Evolutionary conservation across 352 stramenopile species (phyloP).

Genomic region (Pythium rhizo-oryzae): DNA sequence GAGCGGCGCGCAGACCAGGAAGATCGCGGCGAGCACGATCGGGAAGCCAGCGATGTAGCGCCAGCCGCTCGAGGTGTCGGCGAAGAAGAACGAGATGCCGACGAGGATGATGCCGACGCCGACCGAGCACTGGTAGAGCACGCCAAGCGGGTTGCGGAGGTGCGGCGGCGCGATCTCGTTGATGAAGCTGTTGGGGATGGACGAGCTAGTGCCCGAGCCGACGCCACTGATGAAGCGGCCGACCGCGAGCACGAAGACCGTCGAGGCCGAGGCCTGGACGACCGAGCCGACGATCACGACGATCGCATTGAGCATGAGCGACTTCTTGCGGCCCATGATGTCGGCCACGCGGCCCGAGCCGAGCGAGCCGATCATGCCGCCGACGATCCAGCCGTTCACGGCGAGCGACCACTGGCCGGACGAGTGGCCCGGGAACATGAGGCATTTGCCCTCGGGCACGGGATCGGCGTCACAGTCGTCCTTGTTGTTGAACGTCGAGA

Average conservation of each 20-base stretch:
- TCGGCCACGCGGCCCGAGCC: slow-evolving; percentile 39
- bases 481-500: slow-evolving; percentile 49
- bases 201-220: slow-evolving; percentile 41
- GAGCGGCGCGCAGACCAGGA: slow-evolving; percentile 34
- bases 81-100: slow-evolving; percentile 54
- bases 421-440: slow-evolving; percentile 63
- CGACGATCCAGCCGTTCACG: slow-evolving; percentile 60
- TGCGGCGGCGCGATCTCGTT: slow-evolving; percentile 36
- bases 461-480: slow-evolving; percentile 42
- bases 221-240: slow-evolving; percentile 53
- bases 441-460: slow-evolving; percentile 39
- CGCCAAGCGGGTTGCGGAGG: slow-evolving; percentile 37
- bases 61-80: slow-evolving; percentile 50
- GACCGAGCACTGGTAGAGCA: slow-evolving; percentile 47
- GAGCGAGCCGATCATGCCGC: slow-evolving; percentile 55
- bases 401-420: slow-evolving; percentile 49
- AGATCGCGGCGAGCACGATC: slow-evolving; percentile 50
- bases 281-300: slow-evolving; percentile 43
- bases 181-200: slow-evolving; percentile 32
- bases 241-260: slow-evolving; percentile 36
- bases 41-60: slow-evolving; percentile 56
- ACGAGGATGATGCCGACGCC: slow-evolving; percentile 47
- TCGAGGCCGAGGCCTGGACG: slow-evolving; percentile 36
- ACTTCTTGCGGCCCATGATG: slow-evolving; percentile 46
- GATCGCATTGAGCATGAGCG: slow-evolving; percentile 33